Base-by-base conservation (phyloP, 2,329 filamentous ascomycete genomes). In the Epichloe coenophiala region DNA sequence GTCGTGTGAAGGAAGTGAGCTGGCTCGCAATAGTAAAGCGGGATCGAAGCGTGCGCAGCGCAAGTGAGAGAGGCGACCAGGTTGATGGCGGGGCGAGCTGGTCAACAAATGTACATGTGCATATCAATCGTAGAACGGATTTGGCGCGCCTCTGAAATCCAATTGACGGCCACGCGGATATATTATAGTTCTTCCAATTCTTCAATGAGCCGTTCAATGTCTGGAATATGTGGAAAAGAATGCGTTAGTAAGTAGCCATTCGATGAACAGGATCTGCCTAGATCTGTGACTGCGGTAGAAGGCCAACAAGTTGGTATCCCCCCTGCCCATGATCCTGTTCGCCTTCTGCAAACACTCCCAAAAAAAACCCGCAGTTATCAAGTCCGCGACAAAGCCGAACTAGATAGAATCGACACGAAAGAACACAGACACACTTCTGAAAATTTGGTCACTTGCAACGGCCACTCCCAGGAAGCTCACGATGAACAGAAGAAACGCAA, bases 61-160 rank as follows among this genome's bases (percentile, higher is more conserved):
- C 11, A 17, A 31, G 13, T 19, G 33, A 8, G 36, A 41, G 37
- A 23, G 17, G 17, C 8, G 31, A 46, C 15, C 23, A 36, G 38
- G 49, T 38, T 48, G 50, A 35, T 45, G 40, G 50, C 46, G 50
- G 42, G 37, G 42, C 50, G 36, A 48, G 38, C 17, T 41, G 38
- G 45, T 45, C 37, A 19, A 47, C 33, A 38, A 19, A 19, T 19
- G 17, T 19, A 33, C 19, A 8, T 23, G 23, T 19, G 45, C 36
- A 39, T 23, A n/a, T 40, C 45, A 47, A 47, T 23, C 13, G 4
- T 33, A 5, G 12, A 21, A 21, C 5, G 23, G 21, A 37, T 27
- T 17, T 35, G 42, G 21, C 12, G 45, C 17, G 31, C 17, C 33
- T 17, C 37, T 31, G 36, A 35, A 40, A 43, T 31, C 21, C 41